Conservation (phyloP, 345 rosid species). For the Salix caprea region DNA sequence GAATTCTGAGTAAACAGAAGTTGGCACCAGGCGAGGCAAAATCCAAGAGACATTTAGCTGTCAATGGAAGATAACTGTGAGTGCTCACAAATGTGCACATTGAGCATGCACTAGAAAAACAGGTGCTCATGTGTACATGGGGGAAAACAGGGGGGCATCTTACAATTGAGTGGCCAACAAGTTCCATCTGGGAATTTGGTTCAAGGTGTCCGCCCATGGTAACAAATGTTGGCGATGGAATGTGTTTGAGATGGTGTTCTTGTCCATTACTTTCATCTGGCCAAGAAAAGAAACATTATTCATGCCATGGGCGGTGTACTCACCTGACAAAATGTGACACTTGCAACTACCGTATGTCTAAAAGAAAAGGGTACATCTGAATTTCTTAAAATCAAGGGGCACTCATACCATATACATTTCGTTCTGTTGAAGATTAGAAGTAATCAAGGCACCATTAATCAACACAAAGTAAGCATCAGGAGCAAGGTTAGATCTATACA, state of each 20-base stretch:
- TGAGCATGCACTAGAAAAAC: not conserved
- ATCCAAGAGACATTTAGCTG: not conserved
- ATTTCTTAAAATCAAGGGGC: not conserved
- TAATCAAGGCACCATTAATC: not conserved
- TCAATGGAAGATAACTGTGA: not conserved
- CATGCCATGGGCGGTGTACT: not conserved
- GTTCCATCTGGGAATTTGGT: slow-evolving; percentile 50
- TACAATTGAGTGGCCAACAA: slow-evolving; percentile 70
- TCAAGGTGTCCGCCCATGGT: slow-evolving; percentile 33
- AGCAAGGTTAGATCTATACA: not conserved
- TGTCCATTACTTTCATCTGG: slow-evolving; percentile 38
- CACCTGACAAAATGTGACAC: not conserved
- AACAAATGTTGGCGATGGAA: slow-evolving; percentile 20
- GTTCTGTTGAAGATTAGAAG: not conserved
- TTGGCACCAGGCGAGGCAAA: not conserved
- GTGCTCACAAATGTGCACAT: not conserved
- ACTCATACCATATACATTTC: not conserved
- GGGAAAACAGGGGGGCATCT: slow-evolving; percentile 10
- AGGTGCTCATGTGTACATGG: not conserved
- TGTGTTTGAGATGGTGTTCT: slow-evolving; percentile 25
- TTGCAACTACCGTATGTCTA: not conserved
- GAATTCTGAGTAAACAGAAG: not conserved
- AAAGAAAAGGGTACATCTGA: not conserved
- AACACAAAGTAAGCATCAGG: not conserved
- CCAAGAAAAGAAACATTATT: slow-evolving; percentile 7